Evolutionary conservation across 148 eudicot genomes (phyloP), one percentile per base, ranked within the genome.

Genomic region (Polygonum aviculare): DNA sequence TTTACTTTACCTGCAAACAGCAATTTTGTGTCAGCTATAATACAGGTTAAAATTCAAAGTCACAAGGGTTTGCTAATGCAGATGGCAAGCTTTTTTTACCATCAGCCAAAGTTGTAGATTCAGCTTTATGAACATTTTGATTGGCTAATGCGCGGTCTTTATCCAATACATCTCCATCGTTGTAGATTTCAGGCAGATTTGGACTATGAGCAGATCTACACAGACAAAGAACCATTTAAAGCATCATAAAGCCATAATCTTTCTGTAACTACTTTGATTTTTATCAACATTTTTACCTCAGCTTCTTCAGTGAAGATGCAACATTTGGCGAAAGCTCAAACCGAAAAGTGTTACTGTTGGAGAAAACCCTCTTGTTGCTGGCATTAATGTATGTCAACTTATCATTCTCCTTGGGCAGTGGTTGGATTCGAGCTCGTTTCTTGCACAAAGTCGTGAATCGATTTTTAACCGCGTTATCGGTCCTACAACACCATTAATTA

Each of bases 391-490:
- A 81, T n/a, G 85, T 72, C 70, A 74, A 55, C 26, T 21, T 54
- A 77, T 73, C 83, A 77, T 93, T 89, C 82, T 91, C 91, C 84
- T 91, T 91, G 8, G 92, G 84, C 74, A 88, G 69, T 14, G 89
- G 88, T 83, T 93, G 93, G 50, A 79, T 87, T 79, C 86, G 88
- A 4, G 94, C 96, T 81, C 86, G 87, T 89, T 88, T 93, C 85
- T 93, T 93, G 81, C 98, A 88, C 75, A 93, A 84, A 44, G 96
- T 90, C 51, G 96, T 78, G 84, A 93, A 93, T 76, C 98, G 87
- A 80, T 94, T 94, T 81, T 94, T 94, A 69, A 94, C 98, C 69
- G 98, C 98, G 80, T 94, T 94, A 77, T 92, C 98, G 35, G 97
- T 94, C 84, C 98, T 94, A 82, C 73, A 75, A 16, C 59, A 49